Percentiles rank a stretch among this genome's conserved stretches.
Conservation (phyloP, 2,329 filamentous ascomycete species). For the Simplicillium aogashimaense region DNA sequence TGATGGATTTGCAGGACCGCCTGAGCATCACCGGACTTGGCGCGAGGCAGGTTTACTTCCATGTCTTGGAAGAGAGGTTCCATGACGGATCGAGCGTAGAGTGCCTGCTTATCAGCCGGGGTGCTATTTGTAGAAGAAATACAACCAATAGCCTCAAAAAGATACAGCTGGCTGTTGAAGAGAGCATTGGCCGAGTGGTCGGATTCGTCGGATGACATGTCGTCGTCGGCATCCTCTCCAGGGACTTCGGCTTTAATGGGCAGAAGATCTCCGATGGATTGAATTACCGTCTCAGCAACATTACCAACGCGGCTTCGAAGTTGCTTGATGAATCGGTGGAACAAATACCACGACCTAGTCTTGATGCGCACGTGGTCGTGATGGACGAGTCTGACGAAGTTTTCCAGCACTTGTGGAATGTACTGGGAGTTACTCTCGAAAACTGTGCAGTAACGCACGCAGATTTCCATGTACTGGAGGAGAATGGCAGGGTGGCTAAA, state of each 20-base stretch:
- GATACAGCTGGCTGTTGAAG: constrained; percentile 83
- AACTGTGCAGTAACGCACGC: constrained; percentile 84
- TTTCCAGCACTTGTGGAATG: constrained; percentile 80
- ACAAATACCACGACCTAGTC: constrained; percentile 92
- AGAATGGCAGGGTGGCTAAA: constrained; percentile 88
- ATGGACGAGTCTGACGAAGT: constrained; percentile 84
- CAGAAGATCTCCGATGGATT: constrained; percentile 79
- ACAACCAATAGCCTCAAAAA: constrained; percentile 90
- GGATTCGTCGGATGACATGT: constrained; percentile 90
- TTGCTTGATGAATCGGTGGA: constrained; percentile 85
- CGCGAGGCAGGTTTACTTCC: constrained; percentile 65
- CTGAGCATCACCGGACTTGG: constrained; percentile 72
- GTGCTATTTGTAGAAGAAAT: constrained; percentile 76
- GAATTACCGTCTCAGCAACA: constrained; percentile 83
- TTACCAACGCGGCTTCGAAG: constrained; percentile 76
- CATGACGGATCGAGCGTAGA: constrained; percentile 82
- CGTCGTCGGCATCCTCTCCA: constrained; percentile 67
- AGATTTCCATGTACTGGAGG: constrained; percentile 97
- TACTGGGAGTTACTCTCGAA: constrained; percentile 77
- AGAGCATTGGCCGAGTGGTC: constrained; percentile 83
- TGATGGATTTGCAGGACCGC: constrained; percentile 87
- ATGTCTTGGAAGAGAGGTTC: constrained; percentile 85
- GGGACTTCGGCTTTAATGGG: constrained; percentile 85
- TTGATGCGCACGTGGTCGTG: constrained; percentile 80
- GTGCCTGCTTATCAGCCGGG: constrained; percentile 72